A percentile compares a stretch with the other conserved stretches of the same genome.
Conservation (phyloP, 1,139 yeast genomes). For the Pichia sp. region DNA sequence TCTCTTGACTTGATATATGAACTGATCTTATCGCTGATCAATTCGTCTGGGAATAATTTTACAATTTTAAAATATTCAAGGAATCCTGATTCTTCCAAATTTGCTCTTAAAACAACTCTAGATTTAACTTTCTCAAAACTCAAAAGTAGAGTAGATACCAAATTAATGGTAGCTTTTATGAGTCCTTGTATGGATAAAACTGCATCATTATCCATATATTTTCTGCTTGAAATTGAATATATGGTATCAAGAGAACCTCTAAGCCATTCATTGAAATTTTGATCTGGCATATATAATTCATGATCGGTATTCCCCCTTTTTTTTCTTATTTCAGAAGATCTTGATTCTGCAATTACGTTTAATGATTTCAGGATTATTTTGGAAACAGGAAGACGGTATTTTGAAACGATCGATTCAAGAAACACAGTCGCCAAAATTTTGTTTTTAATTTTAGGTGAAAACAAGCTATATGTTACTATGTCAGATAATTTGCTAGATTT, state of each 20-base stretch:
- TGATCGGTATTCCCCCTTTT: neutral
- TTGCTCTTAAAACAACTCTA: conserved; percentile 32
- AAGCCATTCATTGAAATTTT: conserved; percentile 8
- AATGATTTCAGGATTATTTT: conserved; percentile 8
- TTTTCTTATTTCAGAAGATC: neutral
- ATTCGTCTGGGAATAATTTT: conserved; percentile 29
- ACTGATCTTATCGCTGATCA: conserved; percentile 38
- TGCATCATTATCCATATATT: too few relatives aligned
- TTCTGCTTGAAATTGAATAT: too few relatives aligned
- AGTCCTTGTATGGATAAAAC: too few relatives aligned
- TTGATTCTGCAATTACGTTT: conserved; percentile 1
- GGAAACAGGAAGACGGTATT: conserved; percentile 14
- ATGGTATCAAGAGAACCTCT: conserved; percentile 12
- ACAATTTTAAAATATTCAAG: conserved; percentile 33
- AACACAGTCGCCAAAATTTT: conserved; percentile 79
- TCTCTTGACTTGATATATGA: conserved; percentile 29
- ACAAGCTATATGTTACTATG: conserved; percentile 31
- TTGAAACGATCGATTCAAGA: conserved; percentile 27
- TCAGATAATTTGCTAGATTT: conserved; percentile 30
- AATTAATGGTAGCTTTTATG: too few relatives aligned
- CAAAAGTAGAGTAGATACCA: conserved; percentile 23
- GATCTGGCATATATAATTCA: too few relatives aligned
- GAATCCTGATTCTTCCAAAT: conserved; percentile 36
- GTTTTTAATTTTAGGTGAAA: conserved; percentile 60
- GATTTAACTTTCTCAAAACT: conserved; percentile 28